These are phyloP conservation scores for Wickerhamiella sorbophila DNA, from an alignment of 805 yeast species.

Conservation along the genomic window DNA sequence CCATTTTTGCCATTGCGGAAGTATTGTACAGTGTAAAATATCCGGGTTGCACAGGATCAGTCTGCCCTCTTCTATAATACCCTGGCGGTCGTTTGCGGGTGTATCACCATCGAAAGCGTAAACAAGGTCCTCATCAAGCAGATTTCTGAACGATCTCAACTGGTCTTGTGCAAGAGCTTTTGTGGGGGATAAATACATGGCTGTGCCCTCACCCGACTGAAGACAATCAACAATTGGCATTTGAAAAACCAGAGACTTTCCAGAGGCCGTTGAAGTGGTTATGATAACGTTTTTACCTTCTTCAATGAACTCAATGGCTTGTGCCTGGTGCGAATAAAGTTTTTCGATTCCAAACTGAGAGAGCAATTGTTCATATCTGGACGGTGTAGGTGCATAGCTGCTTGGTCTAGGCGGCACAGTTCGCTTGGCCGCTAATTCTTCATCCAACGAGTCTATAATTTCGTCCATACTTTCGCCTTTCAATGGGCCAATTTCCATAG, in stretches of 20 bases:
- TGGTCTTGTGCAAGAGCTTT: constrained; percentile 98
- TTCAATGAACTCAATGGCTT: constrained; percentile 45
- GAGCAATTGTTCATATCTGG: constrained; percentile 30
- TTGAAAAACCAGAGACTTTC: constrained; percentile 87
- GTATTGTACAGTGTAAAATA: constrained; percentile 68
- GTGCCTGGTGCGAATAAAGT: constrained; percentile 71
- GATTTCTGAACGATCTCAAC: constrained; percentile 47
- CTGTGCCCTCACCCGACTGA: constrained; percentile 37
- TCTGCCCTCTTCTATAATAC: constrained; percentile 48
- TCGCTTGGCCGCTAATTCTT: constrained; percentile 49
- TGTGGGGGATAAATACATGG: constrained; percentile 87
- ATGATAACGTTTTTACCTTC: constrained; percentile 58
- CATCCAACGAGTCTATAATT: constrained; percentile 10
- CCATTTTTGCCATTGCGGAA: constrained; percentile 73
- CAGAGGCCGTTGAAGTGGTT: constrained; percentile 93
- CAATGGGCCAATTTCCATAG: background rate
- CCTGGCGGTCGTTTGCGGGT: constrained; percentile 36
- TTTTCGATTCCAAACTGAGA: constrained; percentile 34
- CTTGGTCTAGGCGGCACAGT: constrained; percentile 29
- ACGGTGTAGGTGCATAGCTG: constrained; percentile 16
- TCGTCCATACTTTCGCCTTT: constrained; percentile 1
- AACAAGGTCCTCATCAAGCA: constrained; percentile 38
- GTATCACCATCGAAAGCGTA: constrained; percentile 96
- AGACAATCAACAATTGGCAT: constrained; percentile 50
- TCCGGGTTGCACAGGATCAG: constrained; percentile 93